Conservation (phyloP, 805 yeast species). For the Pichia paraexigua region DNA sequence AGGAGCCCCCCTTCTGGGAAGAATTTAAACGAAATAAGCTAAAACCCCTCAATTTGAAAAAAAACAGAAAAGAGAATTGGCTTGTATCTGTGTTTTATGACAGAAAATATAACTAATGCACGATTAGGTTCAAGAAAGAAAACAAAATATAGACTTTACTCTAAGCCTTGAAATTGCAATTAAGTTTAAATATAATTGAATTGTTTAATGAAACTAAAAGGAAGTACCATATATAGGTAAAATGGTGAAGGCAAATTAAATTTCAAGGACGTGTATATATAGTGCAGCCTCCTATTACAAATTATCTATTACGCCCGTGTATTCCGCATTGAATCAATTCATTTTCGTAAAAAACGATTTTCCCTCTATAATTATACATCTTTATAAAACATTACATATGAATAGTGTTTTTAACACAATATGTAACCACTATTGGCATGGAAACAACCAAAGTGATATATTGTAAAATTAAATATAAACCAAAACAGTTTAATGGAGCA, state of each 20-base stretch:
- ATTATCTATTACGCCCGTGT: not conserved
- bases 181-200: no score
- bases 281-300: no score
- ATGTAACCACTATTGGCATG: conserved; percentile 46
- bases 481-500: conserved; percentile 48
- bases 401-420: conserved; percentile 26
- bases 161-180: no score
- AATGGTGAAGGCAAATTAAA: no score
- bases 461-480: conserved; percentile 42
- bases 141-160: no score
- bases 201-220: no score
- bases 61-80: not conserved
- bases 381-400: conserved; percentile 8
- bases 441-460: conserved; percentile 38
- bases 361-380: not conserved
- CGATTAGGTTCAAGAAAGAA: not conserved
- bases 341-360: not conserved
- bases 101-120: not conserved
- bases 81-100: not conserved
- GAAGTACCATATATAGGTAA: no score
- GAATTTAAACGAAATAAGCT: not conserved
- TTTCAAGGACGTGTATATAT: no score
- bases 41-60: conserved; percentile 2
- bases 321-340: not conserved
- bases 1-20: conserved; percentile 4